Evolutionary conservation across 208 protist species (phyloP), one percentile per base, ranked within the genome.

Genomic region (Crithidia thermophila): DNA sequence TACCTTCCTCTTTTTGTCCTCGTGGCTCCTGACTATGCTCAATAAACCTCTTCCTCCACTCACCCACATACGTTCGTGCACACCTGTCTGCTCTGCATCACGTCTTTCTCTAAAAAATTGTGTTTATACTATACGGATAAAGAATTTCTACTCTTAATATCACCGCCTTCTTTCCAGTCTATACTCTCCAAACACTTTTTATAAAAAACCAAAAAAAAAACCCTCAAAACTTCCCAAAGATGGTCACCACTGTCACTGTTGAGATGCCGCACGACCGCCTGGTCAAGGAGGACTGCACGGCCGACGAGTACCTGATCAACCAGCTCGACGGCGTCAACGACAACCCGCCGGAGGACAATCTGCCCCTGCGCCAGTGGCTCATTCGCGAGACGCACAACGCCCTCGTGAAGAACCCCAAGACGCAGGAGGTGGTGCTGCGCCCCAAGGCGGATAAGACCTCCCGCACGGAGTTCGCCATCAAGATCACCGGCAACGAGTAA

Each of bases 291-390:
- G 53, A 77, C 21, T 93, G 74, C 63, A 67, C 62, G 14, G 46
- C 78, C 0, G 87, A 93, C 53, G 77, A 73, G 5, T 88, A 82
- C 47, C 78, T 93, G 20, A 61, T 91, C 28, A 93, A 93, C 70
- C 81, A 84, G 28, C 28, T 93, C 50, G 43, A 82, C 25, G 81
- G 82, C 60, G 61, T 93, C 33, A 84, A 90, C 50, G 87, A 93
- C 72, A 75, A 74, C 52, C 87, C 87, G 25, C 51, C 34, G 43
- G 84, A 93, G 81, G 84, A 93, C 28, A 83, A 83, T 27, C 69
- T 93, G 40, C 87, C 87, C 18, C 82, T 93, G 43, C 87, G 87
- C 45, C 25, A 85, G 84, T 93, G 87, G 87, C 61, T 93, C 31
- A 74, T 93, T 13, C 71, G 75, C 30, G 52, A 84, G 61, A 66